Evolutionary conservation across 2,329 filamentous ascomycete species (phyloP).

Genomic region (Fusarium concolor): DNA sequence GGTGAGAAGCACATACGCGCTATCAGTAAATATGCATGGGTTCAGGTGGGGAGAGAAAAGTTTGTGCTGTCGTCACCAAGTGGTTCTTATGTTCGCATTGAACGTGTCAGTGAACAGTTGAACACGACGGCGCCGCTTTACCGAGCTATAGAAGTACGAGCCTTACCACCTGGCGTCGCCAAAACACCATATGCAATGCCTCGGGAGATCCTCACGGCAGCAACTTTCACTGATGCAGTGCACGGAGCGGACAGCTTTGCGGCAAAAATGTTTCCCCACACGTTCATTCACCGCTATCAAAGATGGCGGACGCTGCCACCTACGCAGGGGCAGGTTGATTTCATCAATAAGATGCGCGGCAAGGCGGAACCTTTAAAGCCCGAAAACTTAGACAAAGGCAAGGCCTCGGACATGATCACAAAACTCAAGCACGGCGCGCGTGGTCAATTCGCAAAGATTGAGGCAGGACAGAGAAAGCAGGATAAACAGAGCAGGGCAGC

Average conservation of each 20-base stretch:
- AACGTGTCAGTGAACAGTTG: conserved; percentile 50
- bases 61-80: conserved; percentile 77
- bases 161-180: conserved; percentile 56
- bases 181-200: conserved; percentile 76
- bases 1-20: conserved; percentile 82
- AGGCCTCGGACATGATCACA: conserved; percentile 90
- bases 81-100: conserved; percentile 70
- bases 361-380: conserved; percentile 64
- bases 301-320: conserved; percentile 78
- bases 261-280: conserved; percentile 70
- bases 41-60: conserved; percentile 75
- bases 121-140: conserved; percentile 50
- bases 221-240: conserved; percentile 79
- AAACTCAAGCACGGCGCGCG: conserved; percentile 87
- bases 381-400: conserved; percentile 78
- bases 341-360: conserved; percentile 74
- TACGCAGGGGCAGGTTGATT: conserved; percentile 72
- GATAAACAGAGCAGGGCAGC: conserved; percentile 52
- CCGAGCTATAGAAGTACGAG: conserved; percentile 61
- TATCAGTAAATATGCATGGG: conserved; percentile 84
- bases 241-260: conserved; percentile 89
- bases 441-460: conserved; percentile 68
- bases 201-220: conserved; percentile 72
- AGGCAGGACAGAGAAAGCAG: conserved; percentile 63
- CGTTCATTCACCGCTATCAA: conserved; percentile 74